A percentile compares a stretch with the other conserved stretches of the same genome.
phyloP scores from a whole-genome alignment of 768 basidiomycete species.

The Lentinula detonsa region DNA sequence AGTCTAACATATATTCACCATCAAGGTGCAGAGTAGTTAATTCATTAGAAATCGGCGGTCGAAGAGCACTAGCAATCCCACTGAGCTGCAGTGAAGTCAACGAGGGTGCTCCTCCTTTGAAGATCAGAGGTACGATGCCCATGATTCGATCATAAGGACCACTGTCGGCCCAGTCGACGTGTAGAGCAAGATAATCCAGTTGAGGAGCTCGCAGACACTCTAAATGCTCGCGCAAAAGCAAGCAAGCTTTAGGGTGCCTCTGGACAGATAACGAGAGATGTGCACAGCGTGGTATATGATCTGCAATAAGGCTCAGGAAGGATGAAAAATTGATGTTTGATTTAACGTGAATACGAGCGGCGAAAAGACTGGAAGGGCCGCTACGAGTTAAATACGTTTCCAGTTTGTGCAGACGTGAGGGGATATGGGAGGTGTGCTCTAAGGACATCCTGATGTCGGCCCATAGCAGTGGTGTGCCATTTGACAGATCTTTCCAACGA shows the following conservation, averaged over 20 bases:
- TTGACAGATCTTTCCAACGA: slow-evolving; percentile 35
- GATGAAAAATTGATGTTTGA: slow-evolving; percentile 17
- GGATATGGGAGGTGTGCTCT: slow-evolving; percentile 14
- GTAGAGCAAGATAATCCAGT: slow-evolving; percentile 34
- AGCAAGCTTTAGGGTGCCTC: slow-evolving; percentile 14
- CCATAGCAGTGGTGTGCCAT: slow-evolving; percentile 40
- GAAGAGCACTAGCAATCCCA: slow-evolving; percentile 32
- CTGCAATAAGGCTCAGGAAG: slow-evolving; percentile 23
- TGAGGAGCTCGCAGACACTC: slow-evolving; percentile 21
- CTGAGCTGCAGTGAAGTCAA: slow-evolving; percentile 36
- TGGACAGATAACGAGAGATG: slow-evolving; percentile 25
- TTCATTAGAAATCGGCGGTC: slow-evolving; percentile 25
- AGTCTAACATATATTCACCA: slow-evolving; percentile 27
- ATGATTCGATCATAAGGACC: slow-evolving; percentile 13
- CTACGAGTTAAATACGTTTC: slow-evolving; percentile 32
- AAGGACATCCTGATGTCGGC: slow-evolving; percentile 28
- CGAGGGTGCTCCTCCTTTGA: slow-evolving; percentile 23
- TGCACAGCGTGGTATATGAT: slow-evolving; percentile 33
- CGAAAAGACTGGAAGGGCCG: slow-evolving; percentile 24
- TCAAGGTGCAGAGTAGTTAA: slow-evolving; percentile 39
- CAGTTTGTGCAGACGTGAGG: slow-evolving; percentile 16
- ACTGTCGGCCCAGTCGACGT: slow-evolving; percentile 13
- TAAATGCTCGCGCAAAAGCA: slow-evolving; percentile 22
- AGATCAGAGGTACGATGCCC: slow-evolving; percentile 22
- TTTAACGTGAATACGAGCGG: slow-evolving; percentile 26